A percentile compares a stretch with the other conserved stretches of the same genome.
Evolutionary conservation across 2,329 filamentous ascomycete species (phyloP).

Genomic region (Diaporthe capsici): DNA sequence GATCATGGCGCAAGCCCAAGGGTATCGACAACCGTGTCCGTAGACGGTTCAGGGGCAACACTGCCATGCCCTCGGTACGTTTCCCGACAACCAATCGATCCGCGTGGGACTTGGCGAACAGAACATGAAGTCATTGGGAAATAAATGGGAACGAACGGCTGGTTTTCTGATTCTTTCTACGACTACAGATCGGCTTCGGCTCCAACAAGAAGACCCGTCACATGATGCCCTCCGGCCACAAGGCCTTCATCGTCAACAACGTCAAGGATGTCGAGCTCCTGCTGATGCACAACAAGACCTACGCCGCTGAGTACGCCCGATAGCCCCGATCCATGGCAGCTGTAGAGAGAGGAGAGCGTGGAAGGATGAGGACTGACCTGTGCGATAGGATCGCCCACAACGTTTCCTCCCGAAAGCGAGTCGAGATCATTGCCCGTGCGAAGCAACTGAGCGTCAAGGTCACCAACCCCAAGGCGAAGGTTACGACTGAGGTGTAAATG

Average conservation of each 20-base stretch:
- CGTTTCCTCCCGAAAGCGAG: constrained; percentile 98
- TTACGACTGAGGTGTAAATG: constrained; percentile 90
- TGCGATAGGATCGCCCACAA: constrained; percentile 89
- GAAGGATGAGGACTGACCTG: constrained; percentile 35
- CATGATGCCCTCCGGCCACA: constrained; percentile 99
- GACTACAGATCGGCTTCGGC: constrained; percentile 90
- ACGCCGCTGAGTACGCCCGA: constrained; percentile 91
- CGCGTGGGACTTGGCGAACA: background rate
- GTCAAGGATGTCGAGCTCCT: constrained; percentile 94
- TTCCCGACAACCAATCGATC: constrained; percentile 46
- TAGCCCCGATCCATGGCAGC: background rate
- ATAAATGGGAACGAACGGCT: background rate
- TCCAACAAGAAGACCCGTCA: constrained; percentile 99
- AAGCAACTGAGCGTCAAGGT: constrained; percentile 99
- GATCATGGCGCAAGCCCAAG: constrained; percentile 99
- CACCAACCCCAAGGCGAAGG: constrained; percentile 98
- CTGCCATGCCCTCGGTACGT: constrained; percentile 98
- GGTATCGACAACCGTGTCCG: constrained; percentile 99
- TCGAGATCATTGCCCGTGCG: constrained; percentile 96
- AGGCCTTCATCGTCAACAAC: constrained; percentile 99
- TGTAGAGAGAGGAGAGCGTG: background rate
- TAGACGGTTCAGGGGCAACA: constrained; percentile 96
- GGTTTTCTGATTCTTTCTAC: constrained; percentile 31
- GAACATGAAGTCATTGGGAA: background rate
- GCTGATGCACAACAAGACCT: constrained; percentile 99